Percentiles rank a stretch among this genome's conserved stretches.
Conservation (phyloP, 768 basidiomycete genomes). For the Hygrophorus russula region DNA sequence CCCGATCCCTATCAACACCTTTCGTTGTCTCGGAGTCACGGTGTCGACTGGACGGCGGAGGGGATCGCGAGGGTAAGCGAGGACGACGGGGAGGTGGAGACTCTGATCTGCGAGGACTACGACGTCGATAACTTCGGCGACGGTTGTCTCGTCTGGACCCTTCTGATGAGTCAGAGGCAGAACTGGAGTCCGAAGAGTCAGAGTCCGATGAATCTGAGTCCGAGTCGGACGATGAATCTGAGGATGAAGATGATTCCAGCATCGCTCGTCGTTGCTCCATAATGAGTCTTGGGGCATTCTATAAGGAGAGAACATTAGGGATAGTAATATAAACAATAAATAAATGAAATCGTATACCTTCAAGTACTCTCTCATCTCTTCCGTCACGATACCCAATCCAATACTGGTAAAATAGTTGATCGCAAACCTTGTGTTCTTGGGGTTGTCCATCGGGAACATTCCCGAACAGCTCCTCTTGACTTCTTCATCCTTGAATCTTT, state of each 20-base stretch:
- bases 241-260: slow-evolving; percentile 48
- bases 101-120: slow-evolving; percentile 7
- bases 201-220: slow-evolving; percentile 25
- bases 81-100: slow-evolving; percentile 13
- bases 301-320: slow-evolving; percentile 2
- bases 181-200: slow-evolving; percentile 26
- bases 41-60: slow-evolving; percentile 12
- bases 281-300: slow-evolving; percentile 89
- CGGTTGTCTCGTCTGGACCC: slow-evolving; percentile 12
- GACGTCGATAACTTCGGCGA: slow-evolving; percentile 12
- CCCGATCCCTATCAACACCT: not conserved
- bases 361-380: slow-evolving; percentile 93
- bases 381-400: slow-evolving; percentile 81
- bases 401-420: slow-evolving; percentile 99
- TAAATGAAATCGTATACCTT: slow-evolving; percentile 45
- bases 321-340: slow-evolving; percentile 3
- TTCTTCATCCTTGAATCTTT: slow-evolving; percentile 85
- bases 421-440: slow-evolving; percentile 91
- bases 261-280: slow-evolving; percentile 90
- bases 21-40: slow-evolving; percentile 13
- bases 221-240: slow-evolving; percentile 20
- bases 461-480: slow-evolving; percentile 58
- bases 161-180: slow-evolving; percentile 10
- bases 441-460: slow-evolving; percentile 95
- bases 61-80: slow-evolving; percentile 15